Percentiles rank a stretch among this genome's conserved stretches.
phyloP scores from a whole-genome alignment of 2,329 filamentous ascomycete genomes.

The Samsoniella hepiali region DNA sequence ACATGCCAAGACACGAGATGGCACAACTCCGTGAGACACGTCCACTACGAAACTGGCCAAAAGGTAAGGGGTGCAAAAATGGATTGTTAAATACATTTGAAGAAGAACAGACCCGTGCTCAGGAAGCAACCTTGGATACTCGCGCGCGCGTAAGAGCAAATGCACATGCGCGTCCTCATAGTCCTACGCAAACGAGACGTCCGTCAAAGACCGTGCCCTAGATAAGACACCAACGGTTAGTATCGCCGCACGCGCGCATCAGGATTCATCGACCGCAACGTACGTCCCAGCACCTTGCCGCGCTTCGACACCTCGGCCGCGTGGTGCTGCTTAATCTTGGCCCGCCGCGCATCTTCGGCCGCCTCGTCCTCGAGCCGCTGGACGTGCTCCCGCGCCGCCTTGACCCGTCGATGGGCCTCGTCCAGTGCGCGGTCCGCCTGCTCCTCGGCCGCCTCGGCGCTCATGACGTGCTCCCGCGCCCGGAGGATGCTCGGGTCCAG shows the following conservation, averaged over 20 bases:
- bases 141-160: too few species aligned
- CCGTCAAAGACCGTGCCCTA: slow-evolving; percentile 9
- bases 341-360: slow-evolving; percentile 59
- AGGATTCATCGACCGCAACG: slow-evolving; percentile 33
- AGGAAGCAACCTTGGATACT: too few species aligned
- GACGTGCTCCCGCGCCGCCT: slow-evolving; percentile 62
- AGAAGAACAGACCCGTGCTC: too few species aligned
- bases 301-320: slow-evolving; percentile 64
- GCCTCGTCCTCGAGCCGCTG: slow-evolving; percentile 63
- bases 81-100: too few species aligned
- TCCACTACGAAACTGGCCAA: too few species aligned
- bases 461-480: slow-evolving; percentile 59
- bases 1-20: too few species aligned
- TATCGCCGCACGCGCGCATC: neutral
- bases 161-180: too few species aligned
- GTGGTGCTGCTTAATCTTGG: slow-evolving; percentile 66
- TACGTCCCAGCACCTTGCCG: slow-evolving; percentile 66
- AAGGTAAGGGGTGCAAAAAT: too few species aligned
- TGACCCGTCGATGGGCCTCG: slow-evolving; percentile 55
- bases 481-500: slow-evolving; percentile 61
- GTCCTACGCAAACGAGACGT: neutral
- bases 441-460: slow-evolving; percentile 60
- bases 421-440: slow-evolving; percentile 63
- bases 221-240: neutral
- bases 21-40: too few species aligned